Conservation (phyloP, 2,329 filamentous ascomycete genomes). For the Alternaria metachromatica region DNA sequence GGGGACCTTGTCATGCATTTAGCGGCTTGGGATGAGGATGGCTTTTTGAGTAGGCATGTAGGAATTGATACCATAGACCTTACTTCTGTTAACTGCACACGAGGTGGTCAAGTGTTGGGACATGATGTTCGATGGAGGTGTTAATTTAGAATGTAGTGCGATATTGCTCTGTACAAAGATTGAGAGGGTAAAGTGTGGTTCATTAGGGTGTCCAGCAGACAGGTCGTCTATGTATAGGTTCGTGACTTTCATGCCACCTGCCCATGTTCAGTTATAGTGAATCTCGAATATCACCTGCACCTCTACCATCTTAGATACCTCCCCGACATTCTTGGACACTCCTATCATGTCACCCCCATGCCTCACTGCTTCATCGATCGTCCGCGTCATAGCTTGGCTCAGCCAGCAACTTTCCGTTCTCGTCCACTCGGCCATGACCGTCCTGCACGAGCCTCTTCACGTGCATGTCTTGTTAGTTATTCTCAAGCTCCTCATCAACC, state of each 20-base stretch:
- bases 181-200: not conserved
- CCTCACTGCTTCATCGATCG: too few relatives aligned
- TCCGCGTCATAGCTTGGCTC: not conserved
- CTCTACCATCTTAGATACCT: not conserved
- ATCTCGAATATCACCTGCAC: not conserved
- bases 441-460: not conserved
- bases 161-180: not conserved
- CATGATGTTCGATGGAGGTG: not conserved
- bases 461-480: not conserved
- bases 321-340: not conserved
- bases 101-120: not conserved
- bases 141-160: not conserved
- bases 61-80: constrained; percentile 10
- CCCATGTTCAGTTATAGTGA: not conserved
- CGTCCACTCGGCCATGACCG: not conserved
- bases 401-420: not conserved
- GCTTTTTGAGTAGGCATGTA: not conserved
- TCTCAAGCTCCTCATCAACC: not conserved
- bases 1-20: constrained; percentile 11
- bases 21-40: not conserved
- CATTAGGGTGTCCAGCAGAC: not conserved
- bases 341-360: not conserved
- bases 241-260: not conserved
- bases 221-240: not conserved
- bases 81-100: not conserved